Base-by-base conservation (phyloP, 257 asterid genomes). In the Capsicum chinense region DNA sequence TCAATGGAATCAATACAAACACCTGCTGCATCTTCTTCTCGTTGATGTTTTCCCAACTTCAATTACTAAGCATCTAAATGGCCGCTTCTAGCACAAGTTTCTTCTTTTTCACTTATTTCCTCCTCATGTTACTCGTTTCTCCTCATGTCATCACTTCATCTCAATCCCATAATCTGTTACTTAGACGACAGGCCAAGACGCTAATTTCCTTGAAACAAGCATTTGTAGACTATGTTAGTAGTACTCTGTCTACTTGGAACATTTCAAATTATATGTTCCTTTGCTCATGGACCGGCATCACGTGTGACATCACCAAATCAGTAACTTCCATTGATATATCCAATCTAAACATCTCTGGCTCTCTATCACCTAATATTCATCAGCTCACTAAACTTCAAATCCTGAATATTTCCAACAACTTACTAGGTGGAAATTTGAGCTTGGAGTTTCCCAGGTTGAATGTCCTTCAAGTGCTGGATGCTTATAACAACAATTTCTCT, bases 311-410 rank as follows among this genome's bases (percentile, higher is more conserved):
- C 33, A 79, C 85, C 68, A 83, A 85, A 82, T 79, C 82, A 42
- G 82, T 89, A 19, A 81, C 85, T 37, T 79, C 92, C 3, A 48
- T 89, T 16, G 92, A 89, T 67, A 86, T 89, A 37, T 89, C 90
- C 85, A 89, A 87, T 86, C 86, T 89, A 15, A 89, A 89, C 84
- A 87, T 89, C 52, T 87, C 92, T 16, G 92, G 92, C 71, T 83
- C 86, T 48, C 50, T 89, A 10, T 79, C 90, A 6, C 89, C 87
- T 73, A 56, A 84, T 7, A 78, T 87, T 37, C 48, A 87, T 19
- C 74, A 87, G 68, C 90, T 89, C 37, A 86, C 57, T 7, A 81
- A 35, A 39, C 83, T 89, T 4, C 83, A 68, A 7, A 14, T 62
- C 56, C 87, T 89, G 60, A 89, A 89, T 59, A 83, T 89, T 67